Conservation (phyloP, 352 stramenopile genomes). For the Pythium insidiosum region DNA sequence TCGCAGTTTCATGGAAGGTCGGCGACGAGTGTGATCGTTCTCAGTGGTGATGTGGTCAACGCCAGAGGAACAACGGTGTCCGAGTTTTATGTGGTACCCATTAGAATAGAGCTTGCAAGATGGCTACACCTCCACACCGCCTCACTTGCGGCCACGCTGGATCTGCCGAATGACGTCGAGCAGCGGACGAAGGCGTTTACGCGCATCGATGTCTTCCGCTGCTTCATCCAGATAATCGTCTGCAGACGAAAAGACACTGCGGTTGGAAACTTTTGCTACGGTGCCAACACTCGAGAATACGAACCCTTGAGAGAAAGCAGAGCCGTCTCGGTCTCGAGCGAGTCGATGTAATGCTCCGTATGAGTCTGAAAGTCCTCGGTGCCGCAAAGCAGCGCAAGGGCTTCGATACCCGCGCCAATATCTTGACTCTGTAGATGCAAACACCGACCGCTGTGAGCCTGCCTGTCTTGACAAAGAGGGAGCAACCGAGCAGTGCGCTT, state of each 20-base stretch:
- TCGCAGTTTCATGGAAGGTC: too few species aligned
- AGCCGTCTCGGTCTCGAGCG: constrained; percentile 41
- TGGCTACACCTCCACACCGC: too few species aligned
- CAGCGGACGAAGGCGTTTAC: constrained; percentile 65
- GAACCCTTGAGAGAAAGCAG: constrained; percentile 47
- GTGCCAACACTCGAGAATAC: too few species aligned
- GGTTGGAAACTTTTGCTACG: too few species aligned
- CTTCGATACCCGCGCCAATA: constrained; percentile 46
- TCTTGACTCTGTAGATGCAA: constrained; percentile 27
- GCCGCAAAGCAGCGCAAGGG: constrained; percentile 65
- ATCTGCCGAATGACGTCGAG: constrained; percentile 44
- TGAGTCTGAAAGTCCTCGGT: constrained; percentile 84
- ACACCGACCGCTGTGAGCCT: too few species aligned
- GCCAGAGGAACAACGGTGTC: too few species aligned
- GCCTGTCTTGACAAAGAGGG: too few species aligned
- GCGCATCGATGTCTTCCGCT: constrained; percentile 47
- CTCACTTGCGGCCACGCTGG: constrained; percentile 10
- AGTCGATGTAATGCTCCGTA: constrained; percentile 47
- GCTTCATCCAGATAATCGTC: constrained; percentile 67
- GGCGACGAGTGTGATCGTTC: too few species aligned
- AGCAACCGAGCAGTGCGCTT: background rate
- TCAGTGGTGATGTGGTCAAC: too few species aligned
- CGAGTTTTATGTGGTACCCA: constrained; percentile 6
- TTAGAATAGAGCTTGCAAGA: background rate
- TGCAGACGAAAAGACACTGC: too few species aligned